A percentile compares a stretch with the other conserved stretches of the same genome.
Conservation (phyloP, 2,329 filamentous ascomycete species). For the Chrysoporthe cubensis region DNA sequence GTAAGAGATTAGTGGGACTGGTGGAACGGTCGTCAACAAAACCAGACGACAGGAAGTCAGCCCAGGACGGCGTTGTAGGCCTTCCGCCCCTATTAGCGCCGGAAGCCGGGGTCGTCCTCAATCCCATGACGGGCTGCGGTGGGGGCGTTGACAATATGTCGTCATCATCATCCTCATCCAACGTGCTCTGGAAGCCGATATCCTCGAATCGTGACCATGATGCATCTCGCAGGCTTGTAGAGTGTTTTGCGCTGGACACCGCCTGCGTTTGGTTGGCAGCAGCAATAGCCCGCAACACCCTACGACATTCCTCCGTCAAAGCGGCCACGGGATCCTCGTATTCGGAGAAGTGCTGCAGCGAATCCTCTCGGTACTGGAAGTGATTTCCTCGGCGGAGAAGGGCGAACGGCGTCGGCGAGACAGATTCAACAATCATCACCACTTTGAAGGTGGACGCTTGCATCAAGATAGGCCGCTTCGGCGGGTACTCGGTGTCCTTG, state of each 20-base stretch:
- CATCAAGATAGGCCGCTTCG: slow-evolving; percentile 74
- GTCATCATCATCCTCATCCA: slow-evolving; percentile 73
- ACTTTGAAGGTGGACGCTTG: slow-evolving; percentile 84
- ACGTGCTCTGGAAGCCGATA: slow-evolving; percentile 79
- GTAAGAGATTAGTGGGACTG: slow-evolving; percentile 71
- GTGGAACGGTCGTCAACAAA: slow-evolving; percentile 79
- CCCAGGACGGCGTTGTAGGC: slow-evolving; percentile 96
- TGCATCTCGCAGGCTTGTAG: slow-evolving; percentile 76
- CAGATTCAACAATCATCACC: slow-evolving; percentile 93
- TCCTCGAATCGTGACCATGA: slow-evolving; percentile 98
- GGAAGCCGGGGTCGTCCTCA: slow-evolving; percentile 70
- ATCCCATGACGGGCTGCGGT: slow-evolving; percentile 47
- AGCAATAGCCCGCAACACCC: slow-evolving; percentile 87
- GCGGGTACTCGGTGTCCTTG: slow-evolving; percentile 92
- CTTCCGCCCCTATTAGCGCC: slow-evolving; percentile 68
- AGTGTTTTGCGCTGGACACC: slow-evolving; percentile 70
- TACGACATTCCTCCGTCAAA: slow-evolving; percentile 89
- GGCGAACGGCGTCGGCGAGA: slow-evolving; percentile 93
- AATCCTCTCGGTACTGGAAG: slow-evolving; percentile 91
- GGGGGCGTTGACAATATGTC: slow-evolving; percentile 47
- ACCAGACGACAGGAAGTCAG: slow-evolving; percentile 92
- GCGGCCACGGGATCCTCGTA: slow-evolving; percentile 88
- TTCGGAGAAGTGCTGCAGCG: slow-evolving; percentile 82
- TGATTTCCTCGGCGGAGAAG: slow-evolving; percentile 88
- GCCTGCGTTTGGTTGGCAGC: slow-evolving; percentile 81